Conservation (phyloP, 2,329 filamentous ascomycete genomes). For the Exophiala bonariae region DNA sequence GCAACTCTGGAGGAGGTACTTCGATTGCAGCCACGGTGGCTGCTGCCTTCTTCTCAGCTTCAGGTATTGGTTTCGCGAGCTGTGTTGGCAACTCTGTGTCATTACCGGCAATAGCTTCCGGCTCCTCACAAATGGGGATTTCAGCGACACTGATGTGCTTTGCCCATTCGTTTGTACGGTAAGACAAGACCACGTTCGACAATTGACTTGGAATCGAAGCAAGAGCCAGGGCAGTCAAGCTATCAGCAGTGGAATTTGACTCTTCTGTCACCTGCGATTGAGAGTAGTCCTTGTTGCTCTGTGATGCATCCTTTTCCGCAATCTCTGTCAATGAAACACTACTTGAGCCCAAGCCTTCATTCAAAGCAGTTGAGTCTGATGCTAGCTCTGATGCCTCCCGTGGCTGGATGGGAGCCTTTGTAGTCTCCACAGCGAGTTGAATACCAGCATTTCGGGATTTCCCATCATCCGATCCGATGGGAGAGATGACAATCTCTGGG, state of each 20-base stretch:
- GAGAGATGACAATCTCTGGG: conserved; percentile 24
- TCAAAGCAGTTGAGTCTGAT: background rate
- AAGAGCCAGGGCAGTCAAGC: conserved; percentile 37
- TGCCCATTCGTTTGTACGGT: conserved; percentile 93
- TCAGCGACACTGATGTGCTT: conserved; percentile 84
- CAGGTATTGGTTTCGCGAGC: conserved; percentile 6
- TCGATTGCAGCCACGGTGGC: conserved; percentile 2
- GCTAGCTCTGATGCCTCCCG: background rate
- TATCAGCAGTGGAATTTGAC: conserved; percentile 25
- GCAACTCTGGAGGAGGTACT: conserved; percentile 1
- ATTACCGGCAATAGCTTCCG: conserved; percentile 50
- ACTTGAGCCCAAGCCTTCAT: too few relatives aligned
- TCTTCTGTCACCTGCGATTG: conserved; percentile 15
- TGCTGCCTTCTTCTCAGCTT: background rate
- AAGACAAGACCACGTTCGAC: conserved; percentile 76
- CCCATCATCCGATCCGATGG: conserved; percentile 2
- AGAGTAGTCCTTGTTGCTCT: background rate
- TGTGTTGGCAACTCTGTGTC: conserved; percentile 21
- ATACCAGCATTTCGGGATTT: background rate
- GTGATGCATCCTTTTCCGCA: background rate
- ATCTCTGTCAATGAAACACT: background rate
- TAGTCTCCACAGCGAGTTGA: background rate
- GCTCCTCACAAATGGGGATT: conserved; percentile 63
- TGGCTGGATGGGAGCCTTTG: too few relatives aligned
- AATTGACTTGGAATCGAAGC: conserved; percentile 68